Base-by-base conservation (phyloP, 768 basidiomycete species). In the Agrocybe pediades region DNA sequence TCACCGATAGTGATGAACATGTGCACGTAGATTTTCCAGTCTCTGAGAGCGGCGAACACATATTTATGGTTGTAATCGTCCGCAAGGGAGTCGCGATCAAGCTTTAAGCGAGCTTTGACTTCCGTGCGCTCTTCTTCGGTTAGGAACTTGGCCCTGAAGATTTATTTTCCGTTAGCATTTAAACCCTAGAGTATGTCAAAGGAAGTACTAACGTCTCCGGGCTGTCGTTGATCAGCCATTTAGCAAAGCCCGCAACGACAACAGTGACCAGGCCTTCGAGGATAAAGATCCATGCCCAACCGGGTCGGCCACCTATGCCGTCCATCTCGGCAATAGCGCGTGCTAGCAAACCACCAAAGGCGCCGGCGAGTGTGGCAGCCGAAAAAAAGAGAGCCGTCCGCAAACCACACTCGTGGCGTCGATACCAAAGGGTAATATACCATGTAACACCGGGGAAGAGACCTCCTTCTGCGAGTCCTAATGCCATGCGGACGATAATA, bases 251-350 rank as follows among this genome's bases (percentile, higher is more conserved):
- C 1, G 67, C 69, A 17, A 68, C 61, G 8, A 68, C 1, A 48
- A 70, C 52, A 2, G 69, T 70, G 16, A 54, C 55, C n/a, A 70
- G 5, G 39, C 69, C 69, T 43, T 70, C 69, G 24, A 70, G 46
- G 39, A 71, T 69, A 55, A 71, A 71, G 30, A 71, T 71, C 68
- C 69, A 69, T 5, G 69, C 58, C 69, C 68, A 71, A n/a, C 69
- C 69, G 3, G 68, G 62, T 30, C 52, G 56, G 4, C 64, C 67
- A 11, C 65, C 63, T 9, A 65, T 46, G 16, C 65, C 63, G 7
- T 61, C 54, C 64, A 71, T 60, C 41, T 67, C 62, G 3, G 61
- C 59, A 29, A 71, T 71, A 15, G 54, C 68, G 41, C 62, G 62
- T 26, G 69, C 69, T 17, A 71, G 62, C 16, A 71, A 58, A 20